phyloP scores from a whole-genome alignment of 208 protist genomes.

The Vickermania ingenoplastis region DNA sequence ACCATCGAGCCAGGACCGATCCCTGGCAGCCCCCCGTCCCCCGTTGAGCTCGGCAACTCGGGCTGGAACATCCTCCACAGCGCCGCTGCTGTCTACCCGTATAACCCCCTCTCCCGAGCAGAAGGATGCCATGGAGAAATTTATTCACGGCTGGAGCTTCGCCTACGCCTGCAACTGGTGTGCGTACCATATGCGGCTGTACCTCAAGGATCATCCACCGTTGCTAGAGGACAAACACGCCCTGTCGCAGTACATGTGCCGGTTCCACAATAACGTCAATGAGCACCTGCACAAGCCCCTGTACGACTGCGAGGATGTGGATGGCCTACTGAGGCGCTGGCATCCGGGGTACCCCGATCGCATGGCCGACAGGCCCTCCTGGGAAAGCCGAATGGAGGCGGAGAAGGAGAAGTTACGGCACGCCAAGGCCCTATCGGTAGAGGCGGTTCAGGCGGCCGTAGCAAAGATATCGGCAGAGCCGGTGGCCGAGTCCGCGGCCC shows the following conservation, averaged over 20 bases:
- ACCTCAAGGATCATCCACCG: conserved; percentile 58
- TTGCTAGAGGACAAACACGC: conserved; percentile 31
- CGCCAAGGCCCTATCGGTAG: no score
- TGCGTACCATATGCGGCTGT: conserved; percentile 77
- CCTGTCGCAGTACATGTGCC: conserved; percentile 72
- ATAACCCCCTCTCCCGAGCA: conserved; percentile 48
- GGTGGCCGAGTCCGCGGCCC: background rate
- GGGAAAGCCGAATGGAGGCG: conserved; percentile 51
- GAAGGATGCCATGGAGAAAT: conserved; percentile 58
- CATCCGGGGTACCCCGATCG: conserved; percentile 77
- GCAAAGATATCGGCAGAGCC: background rate
- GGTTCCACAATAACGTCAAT: conserved; percentile 87
- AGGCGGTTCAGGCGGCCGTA: background rate
- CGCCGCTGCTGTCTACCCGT: conserved; percentile 75
- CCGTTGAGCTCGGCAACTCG: conserved; percentile 50
- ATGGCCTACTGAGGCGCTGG: conserved; percentile 68
- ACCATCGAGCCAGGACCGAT: conserved; percentile 23
- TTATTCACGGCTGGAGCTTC: conserved; percentile 68
- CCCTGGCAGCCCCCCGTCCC: conserved; percentile 44
- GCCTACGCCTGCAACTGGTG: conserved; percentile 85
- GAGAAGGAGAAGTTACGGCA: conserved; percentile 10
- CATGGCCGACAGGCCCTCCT: conserved; percentile 63
- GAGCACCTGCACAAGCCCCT: conserved; percentile 51
- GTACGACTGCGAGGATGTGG: conserved; percentile 61
- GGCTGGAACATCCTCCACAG: conserved; percentile 86